Conservation (phyloP, 2,329 filamentous ascomycete genomes). For the Calonectria crousiana region DNA sequence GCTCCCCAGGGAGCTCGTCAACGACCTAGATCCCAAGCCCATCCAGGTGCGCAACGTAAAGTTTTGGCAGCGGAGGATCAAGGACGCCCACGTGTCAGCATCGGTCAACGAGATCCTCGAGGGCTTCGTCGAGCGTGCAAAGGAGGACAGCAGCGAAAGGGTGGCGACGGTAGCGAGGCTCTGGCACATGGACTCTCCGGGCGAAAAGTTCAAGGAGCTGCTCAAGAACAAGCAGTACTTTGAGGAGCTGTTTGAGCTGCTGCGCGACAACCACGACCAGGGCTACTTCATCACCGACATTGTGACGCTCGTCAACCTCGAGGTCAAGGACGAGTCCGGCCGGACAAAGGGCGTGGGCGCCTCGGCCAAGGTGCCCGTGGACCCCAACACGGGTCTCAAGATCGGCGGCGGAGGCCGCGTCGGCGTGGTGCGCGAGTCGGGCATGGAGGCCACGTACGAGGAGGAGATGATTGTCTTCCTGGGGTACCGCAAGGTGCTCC, state of each 20-base stretch:
- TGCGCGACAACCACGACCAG: constrained; percentile 21
- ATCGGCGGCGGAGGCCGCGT: constrained; percentile 7
- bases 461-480: constrained; percentile 27
- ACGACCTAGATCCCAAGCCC: constrained; percentile 22
- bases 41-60: constrained; percentile 25
- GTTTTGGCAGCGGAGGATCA: constrained; percentile 27
- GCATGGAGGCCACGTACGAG: constrained; percentile 17
- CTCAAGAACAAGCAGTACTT: constrained; percentile 29
- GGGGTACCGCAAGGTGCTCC: constrained; percentile 22
- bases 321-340: constrained; percentile 5
- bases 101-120: constrained; percentile 19
- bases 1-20: constrained; percentile 20
- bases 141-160: constrained; percentile 17
- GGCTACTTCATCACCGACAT: constrained; percentile 26
- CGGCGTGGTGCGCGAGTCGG: constrained; percentile 10
- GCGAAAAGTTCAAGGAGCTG: constrained; percentile 23
- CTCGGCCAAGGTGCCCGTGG: constrained; percentile 12
- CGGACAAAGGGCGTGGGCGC: constrained; percentile 1
- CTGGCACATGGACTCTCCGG: constrained; percentile 26
- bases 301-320: constrained; percentile 24
- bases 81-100: constrained; percentile 20
- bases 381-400: constrained; percentile 12
- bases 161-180: constrained; percentile 17
- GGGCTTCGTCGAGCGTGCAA: constrained; percentile 19
- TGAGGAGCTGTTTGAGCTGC: constrained; percentile 22